phyloP scores from a whole-genome alignment of 176 grass and related monocot species.

The Calamus simplicifolius region DNA sequence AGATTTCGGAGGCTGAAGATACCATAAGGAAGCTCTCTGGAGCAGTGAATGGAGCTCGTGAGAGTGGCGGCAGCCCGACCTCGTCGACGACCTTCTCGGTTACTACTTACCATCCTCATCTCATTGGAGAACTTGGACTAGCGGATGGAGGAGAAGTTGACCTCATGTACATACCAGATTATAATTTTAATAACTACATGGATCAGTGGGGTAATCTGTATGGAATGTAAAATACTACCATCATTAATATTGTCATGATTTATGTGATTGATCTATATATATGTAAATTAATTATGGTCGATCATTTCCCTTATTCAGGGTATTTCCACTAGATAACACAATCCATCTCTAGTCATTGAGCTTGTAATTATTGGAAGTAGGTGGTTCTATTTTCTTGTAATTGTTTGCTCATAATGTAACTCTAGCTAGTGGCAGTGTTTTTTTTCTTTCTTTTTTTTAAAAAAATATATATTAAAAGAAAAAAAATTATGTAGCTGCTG shows the following conservation, averaged over 20 bases:
- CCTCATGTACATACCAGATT: conserved; percentile 49
- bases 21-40: conserved; percentile 45
- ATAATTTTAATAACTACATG: conserved; percentile 44
- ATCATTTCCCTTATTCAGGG: neutral
- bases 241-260: neutral
- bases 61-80: conserved; percentile 52
- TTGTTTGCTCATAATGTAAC: too few relatives aligned
- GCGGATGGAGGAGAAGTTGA: conserved; percentile 37
- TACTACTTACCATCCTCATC: conserved; percentile 50
- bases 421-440: too few relatives aligned
- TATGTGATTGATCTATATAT: conserved; percentile 27
- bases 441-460: too few relatives aligned
- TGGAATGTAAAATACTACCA: conserved; percentile 24
- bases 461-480: too few relatives aligned
- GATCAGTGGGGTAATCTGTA: conserved; percentile 32
- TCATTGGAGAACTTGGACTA: conserved; percentile 41
- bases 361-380: too few relatives aligned
- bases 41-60: neutral
- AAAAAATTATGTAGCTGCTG: too few relatives aligned
- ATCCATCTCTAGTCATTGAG: too few relatives aligned
- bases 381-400: too few relatives aligned
- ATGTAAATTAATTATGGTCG: too few relatives aligned
- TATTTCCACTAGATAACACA: neutral
- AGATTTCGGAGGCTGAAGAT: conserved; percentile 42
- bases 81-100: conserved; percentile 87